Conservation (phyloP, 768 basidiomycete genomes). For the Pholiota microspora region DNA sequence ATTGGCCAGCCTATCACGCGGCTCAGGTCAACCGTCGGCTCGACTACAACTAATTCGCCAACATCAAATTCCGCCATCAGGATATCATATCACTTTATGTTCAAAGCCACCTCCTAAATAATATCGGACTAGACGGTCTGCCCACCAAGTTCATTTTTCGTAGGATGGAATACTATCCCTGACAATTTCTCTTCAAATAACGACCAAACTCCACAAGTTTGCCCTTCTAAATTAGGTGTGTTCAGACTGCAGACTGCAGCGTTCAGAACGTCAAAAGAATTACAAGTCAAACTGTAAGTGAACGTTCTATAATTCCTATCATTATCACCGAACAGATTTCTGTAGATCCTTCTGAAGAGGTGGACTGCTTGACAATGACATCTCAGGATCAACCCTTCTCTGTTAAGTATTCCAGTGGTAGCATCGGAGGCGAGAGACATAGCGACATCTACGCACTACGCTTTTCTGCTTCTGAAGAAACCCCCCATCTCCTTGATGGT, state of each 20-base stretch:
- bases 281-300: too few relatives aligned
- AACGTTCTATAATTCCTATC: too few relatives aligned
- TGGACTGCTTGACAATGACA: not conserved
- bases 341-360: not conserved
- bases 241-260: too few relatives aligned
- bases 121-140: too few relatives aligned
- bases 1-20: not conserved
- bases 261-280: too few relatives aligned
- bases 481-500: constrained; percentile 63
- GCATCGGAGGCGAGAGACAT: not conserved
- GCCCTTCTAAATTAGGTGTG: too few relatives aligned
- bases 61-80: not conserved
- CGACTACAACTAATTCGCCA: not conserved
- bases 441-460: not conserved
- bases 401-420: too few relatives aligned
- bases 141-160: too few relatives aligned
- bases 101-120: not conserved
- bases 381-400: too few relatives aligned
- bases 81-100: not conserved
- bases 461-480: constrained; percentile 65
- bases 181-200: too few relatives aligned
- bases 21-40: not conserved
- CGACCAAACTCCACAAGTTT: too few relatives aligned
- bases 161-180: too few relatives aligned
- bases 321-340: not conserved